Evolutionary conservation across 768 basidiomycete genomes (phyloP).

Genomic region (Rhodotorula taiwanensis): DNA sequence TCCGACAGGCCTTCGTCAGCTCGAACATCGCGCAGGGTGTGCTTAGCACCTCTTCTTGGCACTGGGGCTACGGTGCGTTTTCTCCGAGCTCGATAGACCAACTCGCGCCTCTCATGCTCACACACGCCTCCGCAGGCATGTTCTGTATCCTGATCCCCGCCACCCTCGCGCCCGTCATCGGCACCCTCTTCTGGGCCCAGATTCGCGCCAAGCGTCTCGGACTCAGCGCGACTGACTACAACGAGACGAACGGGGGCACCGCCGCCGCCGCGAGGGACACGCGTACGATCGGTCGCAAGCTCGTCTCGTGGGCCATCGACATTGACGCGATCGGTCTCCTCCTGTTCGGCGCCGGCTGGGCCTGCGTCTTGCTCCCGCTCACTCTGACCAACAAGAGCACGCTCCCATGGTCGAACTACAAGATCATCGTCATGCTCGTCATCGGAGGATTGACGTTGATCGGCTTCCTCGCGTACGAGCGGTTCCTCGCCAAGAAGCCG

Average conservation of each 20-base stretch:
- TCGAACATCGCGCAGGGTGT: slow-evolving; percentile 44
- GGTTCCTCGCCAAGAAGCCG: slow-evolving; percentile 54
- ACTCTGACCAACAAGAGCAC: slow-evolving; percentile 18
- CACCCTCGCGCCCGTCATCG: slow-evolving; percentile 29
- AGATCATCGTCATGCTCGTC: slow-evolving; percentile 39
- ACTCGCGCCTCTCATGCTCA: neutral
- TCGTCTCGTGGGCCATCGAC: slow-evolving; percentile 18
- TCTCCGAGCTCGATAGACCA: no score
- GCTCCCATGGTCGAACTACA: slow-evolving; percentile 13
- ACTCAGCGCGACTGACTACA: slow-evolving; percentile 35
- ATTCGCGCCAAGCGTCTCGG: slow-evolving; percentile 32
- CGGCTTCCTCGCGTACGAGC: slow-evolving; percentile 45
- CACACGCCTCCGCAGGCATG: slow-evolving; percentile 37
- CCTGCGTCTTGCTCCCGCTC: slow-evolving; percentile 37
- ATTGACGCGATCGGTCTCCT: slow-evolving; percentile 39
- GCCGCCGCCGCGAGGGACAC: slow-evolving; percentile 16
- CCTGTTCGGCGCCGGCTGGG: slow-evolving; percentile 37
- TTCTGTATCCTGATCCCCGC: slow-evolving; percentile 47
- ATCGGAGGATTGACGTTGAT: slow-evolving; percentile 36
- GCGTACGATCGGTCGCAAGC: slow-evolving; percentile 3
- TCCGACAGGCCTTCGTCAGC: slow-evolving; percentile 41
- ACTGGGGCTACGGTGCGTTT: slow-evolving; percentile 43
- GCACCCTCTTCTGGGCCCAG: slow-evolving; percentile 39
- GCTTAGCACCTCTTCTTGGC: slow-evolving; percentile 37
- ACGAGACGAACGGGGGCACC: slow-evolving; percentile 20